Conservation (phyloP, 129 eudicot species). For the Dittrichia graveolens region DNA sequence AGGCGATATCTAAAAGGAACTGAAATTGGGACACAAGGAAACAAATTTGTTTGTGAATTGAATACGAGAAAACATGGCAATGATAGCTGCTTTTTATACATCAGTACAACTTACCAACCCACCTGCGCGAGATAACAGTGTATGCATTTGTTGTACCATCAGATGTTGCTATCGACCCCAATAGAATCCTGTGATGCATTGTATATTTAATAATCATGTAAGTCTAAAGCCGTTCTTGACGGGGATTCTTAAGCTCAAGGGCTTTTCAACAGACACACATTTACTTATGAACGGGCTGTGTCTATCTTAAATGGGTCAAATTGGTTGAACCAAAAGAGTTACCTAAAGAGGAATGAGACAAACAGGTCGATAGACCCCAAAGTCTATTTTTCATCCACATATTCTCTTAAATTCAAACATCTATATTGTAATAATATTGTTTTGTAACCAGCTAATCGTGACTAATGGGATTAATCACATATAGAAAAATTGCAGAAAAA, state of each 20-base stretch:
- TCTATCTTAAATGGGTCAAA: slow-evolving; percentile 7
- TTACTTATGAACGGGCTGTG: slow-evolving; percentile 8
- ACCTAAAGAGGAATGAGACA: background rate
- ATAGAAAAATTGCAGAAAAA: background rate
- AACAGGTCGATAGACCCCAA: background rate
- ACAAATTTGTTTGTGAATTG: background rate
- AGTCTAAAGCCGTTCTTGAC: slow-evolving; percentile 39
- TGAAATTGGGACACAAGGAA: background rate
- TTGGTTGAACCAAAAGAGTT: background rate
- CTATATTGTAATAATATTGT: background rate
- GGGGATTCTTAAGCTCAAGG: slow-evolving; percentile 32
- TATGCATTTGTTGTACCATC: slow-evolving; percentile 85
- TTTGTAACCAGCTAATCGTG: background rate
- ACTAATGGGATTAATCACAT: background rate
- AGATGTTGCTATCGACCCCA: slow-evolving; percentile 96
- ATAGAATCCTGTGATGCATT: slow-evolving; percentile 91
- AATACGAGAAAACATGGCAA: slow-evolving; percentile 21
- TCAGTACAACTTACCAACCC: slow-evolving; percentile 82
- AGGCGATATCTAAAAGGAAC: background rate
- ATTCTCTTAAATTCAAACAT: background rate
- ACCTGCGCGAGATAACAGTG: slow-evolving; percentile 89
- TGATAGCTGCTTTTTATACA: slow-evolving; percentile 20
- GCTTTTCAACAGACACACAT: slow-evolving; percentile 33
- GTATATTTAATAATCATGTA: slow-evolving; percentile 62
- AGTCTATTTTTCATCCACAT: background rate